Percentiles rank a stretch among this genome's conserved stretches.
phyloP scores from a whole-genome alignment of 2,329 filamentous ascomycete species.

The Helicocarpus griseus region DNA sequence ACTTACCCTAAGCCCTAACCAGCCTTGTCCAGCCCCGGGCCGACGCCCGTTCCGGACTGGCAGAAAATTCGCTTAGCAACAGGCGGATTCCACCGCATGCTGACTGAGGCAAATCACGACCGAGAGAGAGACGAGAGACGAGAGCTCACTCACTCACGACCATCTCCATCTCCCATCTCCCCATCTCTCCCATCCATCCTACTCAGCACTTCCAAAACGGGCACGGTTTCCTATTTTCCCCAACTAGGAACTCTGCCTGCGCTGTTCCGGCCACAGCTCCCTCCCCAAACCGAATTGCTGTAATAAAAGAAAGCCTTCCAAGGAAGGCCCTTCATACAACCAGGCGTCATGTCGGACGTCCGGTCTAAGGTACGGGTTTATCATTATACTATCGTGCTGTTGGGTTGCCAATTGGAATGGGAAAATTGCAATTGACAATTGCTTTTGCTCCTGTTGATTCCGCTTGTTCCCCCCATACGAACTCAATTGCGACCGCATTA shows the following conservation, averaged over 20 bases:
- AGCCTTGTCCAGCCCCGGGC: slow-evolving; percentile 1
- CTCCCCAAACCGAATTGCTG: slow-evolving; percentile 32
- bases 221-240: slow-evolving; percentile 18
- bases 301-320: slow-evolving; percentile 41
- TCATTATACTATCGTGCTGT: too few species aligned
- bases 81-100: too few species aligned
- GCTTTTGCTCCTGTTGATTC: not conserved
- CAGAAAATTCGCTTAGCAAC: slow-evolving; percentile 29
- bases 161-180: slow-evolving; percentile 1
- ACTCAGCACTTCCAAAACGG: too few species aligned
- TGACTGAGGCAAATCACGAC: not conserved
- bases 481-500: slow-evolving; percentile 1
- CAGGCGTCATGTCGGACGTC: slow-evolving; percentile 44
- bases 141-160: slow-evolving; percentile 13
- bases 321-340: slow-evolving; percentile 38
- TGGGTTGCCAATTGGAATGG: too few species aligned
- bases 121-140: too few species aligned
- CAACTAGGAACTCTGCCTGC: slow-evolving; percentile 27
- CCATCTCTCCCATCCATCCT: slow-evolving; percentile 7
- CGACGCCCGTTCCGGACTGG: slow-evolving; percentile 14
- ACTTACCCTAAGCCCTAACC: slow-evolving; percentile 34
- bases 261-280: slow-evolving; percentile 8
- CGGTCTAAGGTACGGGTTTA: slow-evolving; percentile 45
- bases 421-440: not conserved
- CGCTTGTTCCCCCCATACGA: not conserved